Evolutionary conservation across 78 protist genomes (phyloP), one percentile per base, ranked within the genome.

Genomic region (Dictyostelium brefeldianum): DNA sequence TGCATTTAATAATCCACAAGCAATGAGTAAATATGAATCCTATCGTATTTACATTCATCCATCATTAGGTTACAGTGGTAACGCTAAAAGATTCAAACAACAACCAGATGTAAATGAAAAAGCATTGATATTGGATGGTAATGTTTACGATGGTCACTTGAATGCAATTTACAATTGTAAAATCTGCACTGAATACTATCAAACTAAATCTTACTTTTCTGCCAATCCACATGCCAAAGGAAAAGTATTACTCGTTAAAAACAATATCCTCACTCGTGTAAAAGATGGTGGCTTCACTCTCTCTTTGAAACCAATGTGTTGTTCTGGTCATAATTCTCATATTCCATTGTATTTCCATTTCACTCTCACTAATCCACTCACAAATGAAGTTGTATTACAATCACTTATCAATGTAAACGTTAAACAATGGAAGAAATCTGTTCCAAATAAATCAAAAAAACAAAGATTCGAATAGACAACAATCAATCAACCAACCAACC

Each of bases 151-250:
- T 59, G 92, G 92, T 27, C 83, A 73, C 67, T 59, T 85, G 54
- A 85, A 85, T 48, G 83, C 92, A 73, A 85, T 85, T 29, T 62
- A 85, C 56, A 75, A 73, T 12, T 85, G 92, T 69, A 85, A 85
- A 75, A 85, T 85, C 77, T 85, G 92, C 62, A 85, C 92, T 11
- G 92, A 85, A 51, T 85, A 85, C 71, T 85, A 85, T 62, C 92
- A 85, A 74, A 85, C 92, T 4, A 85, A 85, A 48, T 85, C 92
- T 14, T 85, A 85, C 71, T 85, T 85, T 29, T 85, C 92, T 7
- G 92, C 92, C 5, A 85, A 85, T 6, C 92, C 92, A 29, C 82
- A 85, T 48, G 92, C 92, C 57, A 85, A 85, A 22, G 92, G 92
- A 12, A 85, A 85, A 25, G 83, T 85, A 27, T n/a, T 85, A 4